phyloP scores from a whole-genome alignment of 352 stramenopile genomes.

The Phytophthora pini region DNA sequence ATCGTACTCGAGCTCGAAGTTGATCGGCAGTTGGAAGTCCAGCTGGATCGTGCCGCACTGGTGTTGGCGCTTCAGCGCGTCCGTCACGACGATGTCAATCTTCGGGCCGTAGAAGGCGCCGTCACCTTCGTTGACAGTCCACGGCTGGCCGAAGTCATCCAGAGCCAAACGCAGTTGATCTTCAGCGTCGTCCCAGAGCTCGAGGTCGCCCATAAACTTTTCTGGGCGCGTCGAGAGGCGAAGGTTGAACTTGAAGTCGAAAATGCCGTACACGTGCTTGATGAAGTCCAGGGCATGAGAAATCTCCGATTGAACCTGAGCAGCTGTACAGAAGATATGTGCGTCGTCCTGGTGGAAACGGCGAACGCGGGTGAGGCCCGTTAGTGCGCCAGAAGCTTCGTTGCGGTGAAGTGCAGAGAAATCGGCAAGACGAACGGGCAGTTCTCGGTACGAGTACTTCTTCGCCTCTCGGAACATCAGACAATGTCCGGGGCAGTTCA shows the following conservation, averaged over 20 bases:
- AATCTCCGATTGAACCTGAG: slow-evolving; percentile 97
- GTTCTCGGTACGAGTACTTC: slow-evolving; percentile 95
- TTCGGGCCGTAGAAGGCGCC: slow-evolving; percentile 98
- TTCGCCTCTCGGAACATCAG: slow-evolving; percentile 96
- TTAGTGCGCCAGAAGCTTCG: slow-evolving; percentile 95
- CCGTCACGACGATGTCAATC: slow-evolving; percentile 98
- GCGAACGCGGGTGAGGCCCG: slow-evolving; percentile 96
- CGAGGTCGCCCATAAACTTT: slow-evolving; percentile 94
- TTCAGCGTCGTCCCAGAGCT: slow-evolving; percentile 94
- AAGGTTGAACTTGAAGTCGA: slow-evolving; percentile 96
- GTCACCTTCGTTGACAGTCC: slow-evolving; percentile 93
- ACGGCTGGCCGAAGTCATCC: slow-evolving; percentile 73
- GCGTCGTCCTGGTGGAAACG: slow-evolving; percentile 99
- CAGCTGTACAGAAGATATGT: slow-evolving; percentile 97
- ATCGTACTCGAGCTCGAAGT: slow-evolving; percentile 96
- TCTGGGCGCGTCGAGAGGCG: slow-evolving; percentile 94
- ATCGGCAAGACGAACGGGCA: slow-evolving; percentile 95
- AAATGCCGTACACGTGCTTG: slow-evolving; percentile 94
- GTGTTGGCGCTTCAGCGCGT: slow-evolving; percentile 96
- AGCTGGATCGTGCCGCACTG: slow-evolving; percentile 98
- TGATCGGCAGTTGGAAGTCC: slow-evolving; percentile 98
- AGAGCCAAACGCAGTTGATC: slow-evolving; percentile 75
- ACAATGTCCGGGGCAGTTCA: slow-evolving; percentile 99
- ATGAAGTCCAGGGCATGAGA: slow-evolving; percentile 94
- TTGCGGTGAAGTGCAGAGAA: slow-evolving; percentile 97